Evolutionary conservation across 768 basidiomycete species (phyloP).

Genomic region (Tulasnella sp.): DNA sequence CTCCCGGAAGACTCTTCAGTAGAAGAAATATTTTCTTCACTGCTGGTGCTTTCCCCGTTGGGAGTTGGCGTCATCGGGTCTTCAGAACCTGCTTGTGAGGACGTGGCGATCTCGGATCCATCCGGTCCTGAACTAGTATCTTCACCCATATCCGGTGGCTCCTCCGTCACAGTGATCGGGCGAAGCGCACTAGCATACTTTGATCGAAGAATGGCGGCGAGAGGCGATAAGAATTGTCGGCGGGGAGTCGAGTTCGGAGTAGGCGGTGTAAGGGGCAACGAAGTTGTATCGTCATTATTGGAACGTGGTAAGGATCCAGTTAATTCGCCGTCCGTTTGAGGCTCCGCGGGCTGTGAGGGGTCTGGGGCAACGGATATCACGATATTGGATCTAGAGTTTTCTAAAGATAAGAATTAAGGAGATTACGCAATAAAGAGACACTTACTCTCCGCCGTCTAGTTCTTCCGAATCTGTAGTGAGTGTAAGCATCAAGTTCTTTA

Average conservation of each 20-base stretch:
- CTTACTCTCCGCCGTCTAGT: neutral
- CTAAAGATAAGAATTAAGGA: slow-evolving; percentile 2
- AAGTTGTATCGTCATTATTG: neutral
- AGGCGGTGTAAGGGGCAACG: neutral
- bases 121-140: neutral
- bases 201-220: slow-evolving; percentile 7
- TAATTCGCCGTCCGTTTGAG: neutral
- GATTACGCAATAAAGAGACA: neutral
- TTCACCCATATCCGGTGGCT: neutral
- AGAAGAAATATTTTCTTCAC: neutral
- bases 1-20: neutral
- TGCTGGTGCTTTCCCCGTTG: neutral
- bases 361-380: no score
- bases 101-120: neutral
- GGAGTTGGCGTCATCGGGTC: no score
- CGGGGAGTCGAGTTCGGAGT: slow-evolving; percentile 6
- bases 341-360: neutral
- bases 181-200: slow-evolving; percentile 2
- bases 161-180: neutral
- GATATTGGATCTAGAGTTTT: no score
- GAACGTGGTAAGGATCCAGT: neutral
- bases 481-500: slow-evolving; percentile 84
- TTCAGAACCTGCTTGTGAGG: neutral
- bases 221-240: slow-evolving; percentile 12
- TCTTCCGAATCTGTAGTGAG: slow-evolving; percentile 49